Percentiles rank a stretch among this genome's conserved stretches.
Evolutionary conservation across 73 alveolate species (phyloP).

Genomic region (Paraurostyla sp.): DNA sequence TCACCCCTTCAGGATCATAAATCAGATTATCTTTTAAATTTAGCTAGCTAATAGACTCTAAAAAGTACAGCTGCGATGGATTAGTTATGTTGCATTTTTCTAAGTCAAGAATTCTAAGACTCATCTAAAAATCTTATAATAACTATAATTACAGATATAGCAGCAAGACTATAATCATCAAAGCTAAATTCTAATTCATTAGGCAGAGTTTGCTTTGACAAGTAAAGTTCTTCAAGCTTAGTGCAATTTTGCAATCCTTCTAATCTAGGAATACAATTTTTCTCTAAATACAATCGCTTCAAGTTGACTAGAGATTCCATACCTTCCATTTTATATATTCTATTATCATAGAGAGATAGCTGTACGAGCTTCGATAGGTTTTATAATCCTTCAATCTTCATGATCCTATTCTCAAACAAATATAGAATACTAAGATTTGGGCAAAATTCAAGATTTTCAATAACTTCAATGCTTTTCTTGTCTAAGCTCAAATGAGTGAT

Average conservation of each 20-base stretch:
- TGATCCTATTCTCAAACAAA: constrained; percentile 61
- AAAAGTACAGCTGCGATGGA: constrained; percentile 52
- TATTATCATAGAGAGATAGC: constrained; percentile 61
- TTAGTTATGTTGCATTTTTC: constrained; percentile 22
- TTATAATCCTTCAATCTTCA: constrained; percentile 63
- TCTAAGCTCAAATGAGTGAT: constrained; percentile 68
- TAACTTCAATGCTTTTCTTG: not conserved
- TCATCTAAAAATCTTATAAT: not conserved
- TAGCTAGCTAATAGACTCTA: constrained; percentile 46
- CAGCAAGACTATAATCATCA: constrained; percentile 70
- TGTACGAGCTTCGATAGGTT: constrained; percentile 41
- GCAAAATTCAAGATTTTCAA: constrained; percentile 60
- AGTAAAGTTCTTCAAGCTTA: constrained; percentile 56
- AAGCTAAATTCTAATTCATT: constrained; percentile 64
- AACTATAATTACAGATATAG: constrained; percentile 15
- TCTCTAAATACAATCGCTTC: constrained; percentile 61
- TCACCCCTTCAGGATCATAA: constrained; percentile 57
- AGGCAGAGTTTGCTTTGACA: constrained; percentile 56
- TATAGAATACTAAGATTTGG: constrained; percentile 50
- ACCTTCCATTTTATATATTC: constrained; percentile 68
- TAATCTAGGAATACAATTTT: constrained; percentile 60
- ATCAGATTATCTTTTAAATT: constrained; percentile 62
- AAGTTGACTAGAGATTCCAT: constrained; percentile 45
- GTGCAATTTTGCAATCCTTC: constrained; percentile 68
- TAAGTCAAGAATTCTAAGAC: constrained; percentile 34